phyloP scores from a whole-genome alignment of 129 eudicot species.

The Kitagawia praeruptora region DNA sequence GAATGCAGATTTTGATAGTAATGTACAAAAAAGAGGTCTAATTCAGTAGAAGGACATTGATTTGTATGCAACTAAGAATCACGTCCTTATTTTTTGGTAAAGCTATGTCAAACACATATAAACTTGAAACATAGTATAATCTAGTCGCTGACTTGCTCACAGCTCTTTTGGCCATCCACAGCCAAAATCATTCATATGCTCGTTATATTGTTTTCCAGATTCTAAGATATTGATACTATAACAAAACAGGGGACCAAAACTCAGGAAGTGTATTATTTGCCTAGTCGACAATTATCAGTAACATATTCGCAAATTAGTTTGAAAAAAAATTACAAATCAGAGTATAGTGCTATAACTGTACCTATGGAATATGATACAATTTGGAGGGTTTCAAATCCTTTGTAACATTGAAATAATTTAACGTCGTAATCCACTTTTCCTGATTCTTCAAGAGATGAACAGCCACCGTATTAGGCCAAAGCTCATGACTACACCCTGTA shows the following conservation, averaged over 20 bases:
- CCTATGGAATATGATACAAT: conserved; percentile 66
- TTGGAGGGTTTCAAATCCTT: conserved; percentile 68
- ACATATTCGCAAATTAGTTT: not conserved
- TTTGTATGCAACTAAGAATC: not conserved
- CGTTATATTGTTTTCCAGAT: not conserved
- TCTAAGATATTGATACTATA: not conserved
- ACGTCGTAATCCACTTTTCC: conserved; percentile 79
- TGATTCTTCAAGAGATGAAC: conserved; percentile 81
- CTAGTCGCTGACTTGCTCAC: too few species aligned
- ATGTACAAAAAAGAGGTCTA: not conserved
- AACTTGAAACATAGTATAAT: too few species aligned
- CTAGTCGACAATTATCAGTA: not conserved
- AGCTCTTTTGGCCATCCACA: too few species aligned
- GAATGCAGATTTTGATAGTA: conserved; percentile 40
- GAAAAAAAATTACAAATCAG: not conserved
- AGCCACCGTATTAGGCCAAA: conserved; percentile 80
- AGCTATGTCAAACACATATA: not conserved
- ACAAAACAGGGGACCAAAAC: not conserved
- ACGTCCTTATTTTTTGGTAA: not conserved
- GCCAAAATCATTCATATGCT: not conserved
- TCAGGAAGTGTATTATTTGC: not conserved
- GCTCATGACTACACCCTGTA: conserved; percentile 65
- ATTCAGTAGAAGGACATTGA: too few species aligned
- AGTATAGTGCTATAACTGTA: not conserved
- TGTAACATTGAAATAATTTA: conserved; percentile 71